A percentile compares a stretch with the other conserved stretches of the same genome.
These are phyloP conservation scores for Allium sativum DNA, from an alignment of 106 monocot species.

Conservation along the genomic window DNA sequence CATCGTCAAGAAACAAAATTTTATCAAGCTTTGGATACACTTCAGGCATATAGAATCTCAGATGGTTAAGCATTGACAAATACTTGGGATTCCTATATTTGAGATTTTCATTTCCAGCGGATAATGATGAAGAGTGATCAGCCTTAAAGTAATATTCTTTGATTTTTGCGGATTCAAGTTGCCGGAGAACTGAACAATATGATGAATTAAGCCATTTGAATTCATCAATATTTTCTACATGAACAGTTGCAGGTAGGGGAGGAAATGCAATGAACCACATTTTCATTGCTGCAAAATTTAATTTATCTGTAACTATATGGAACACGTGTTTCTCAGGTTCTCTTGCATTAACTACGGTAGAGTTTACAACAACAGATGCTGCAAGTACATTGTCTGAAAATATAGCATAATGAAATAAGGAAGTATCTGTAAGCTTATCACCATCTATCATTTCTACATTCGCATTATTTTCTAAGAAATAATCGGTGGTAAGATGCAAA, in stretches of 20 bases:
- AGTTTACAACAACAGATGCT: constrained; percentile 61
- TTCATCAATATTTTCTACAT: constrained; percentile 68
- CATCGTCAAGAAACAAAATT: constrained; percentile 78
- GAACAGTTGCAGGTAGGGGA: constrained; percentile 39
- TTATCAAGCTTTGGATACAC: constrained; percentile 69
- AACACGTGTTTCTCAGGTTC: constrained; percentile 69
- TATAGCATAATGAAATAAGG: constrained; percentile 71
- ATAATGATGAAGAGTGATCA: constrained; percentile 58
- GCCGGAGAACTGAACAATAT: constrained; percentile 65
- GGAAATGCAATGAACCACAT: constrained; percentile 62
- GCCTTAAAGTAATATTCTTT: constrained; percentile 73
- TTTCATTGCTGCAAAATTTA: constrained; percentile 67
- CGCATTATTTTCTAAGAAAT: constrained; percentile 20
- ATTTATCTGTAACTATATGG: constrained; percentile 61
- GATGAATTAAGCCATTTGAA: constrained; percentile 82
- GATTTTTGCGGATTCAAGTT: constrained; percentile 56
- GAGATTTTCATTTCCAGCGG: constrained; percentile 56
- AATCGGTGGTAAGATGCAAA: constrained; percentile 50
- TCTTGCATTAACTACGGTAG: constrained; percentile 35
- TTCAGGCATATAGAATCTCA: constrained; percentile 81
- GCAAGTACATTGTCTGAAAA: constrained; percentile 80
- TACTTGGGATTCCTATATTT: constrained; percentile 78
- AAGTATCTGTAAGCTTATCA: constrained; percentile 35
- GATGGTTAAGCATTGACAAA: constrained; percentile 78
- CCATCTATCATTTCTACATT: constrained; percentile 17